Percentiles rank a stretch among this genome's conserved stretches.
Evolutionary conservation across 371 early-diverging fungal species (phyloP).

Genomic region (Dichotomocladium elegans): DNA sequence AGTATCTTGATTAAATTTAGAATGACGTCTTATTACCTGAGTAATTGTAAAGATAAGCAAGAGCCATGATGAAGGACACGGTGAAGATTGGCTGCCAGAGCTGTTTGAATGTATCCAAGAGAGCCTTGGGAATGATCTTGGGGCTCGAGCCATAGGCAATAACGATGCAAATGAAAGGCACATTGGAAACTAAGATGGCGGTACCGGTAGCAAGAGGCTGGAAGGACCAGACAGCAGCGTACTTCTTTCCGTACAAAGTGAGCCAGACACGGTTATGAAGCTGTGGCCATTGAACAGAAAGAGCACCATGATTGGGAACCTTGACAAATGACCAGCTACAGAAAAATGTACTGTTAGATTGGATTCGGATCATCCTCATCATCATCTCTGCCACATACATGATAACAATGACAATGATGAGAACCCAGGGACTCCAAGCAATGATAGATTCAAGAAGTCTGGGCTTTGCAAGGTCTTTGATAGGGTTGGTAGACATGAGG

Average conservation of each 20-base stretch:
- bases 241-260: conserved; percentile 35
- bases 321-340: conserved; percentile 38
- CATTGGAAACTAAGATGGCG: conserved; percentile 29
- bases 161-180: conserved; percentile 33
- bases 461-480: conserved; percentile 19
- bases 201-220: conserved; percentile 52
- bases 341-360: neutral
- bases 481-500: neutral
- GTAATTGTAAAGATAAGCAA: conserved; percentile 49
- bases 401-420: conserved; percentile 42
- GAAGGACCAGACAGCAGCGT: conserved; percentile 44
- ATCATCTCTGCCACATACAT: conserved; percentile 19
- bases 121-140: conserved; percentile 19
- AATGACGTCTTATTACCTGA: conserved; percentile 14
- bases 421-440: conserved; percentile 48
- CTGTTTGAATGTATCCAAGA: conserved; percentile 25
- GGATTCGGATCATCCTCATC: no score
- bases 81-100: conserved; percentile 37
- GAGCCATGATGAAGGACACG: conserved; percentile 47
- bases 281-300: conserved; percentile 36
- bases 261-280: conserved; percentile 39
- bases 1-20: neutral
- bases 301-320: conserved; percentile 21
- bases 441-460: conserved; percentile 25
- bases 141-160: conserved; percentile 27